Percentiles rank a stretch among this genome's conserved stretches.
Conservation (phyloP, 2,329 filamentous ascomycete species). For the Ceratocystis destructans region DNA sequence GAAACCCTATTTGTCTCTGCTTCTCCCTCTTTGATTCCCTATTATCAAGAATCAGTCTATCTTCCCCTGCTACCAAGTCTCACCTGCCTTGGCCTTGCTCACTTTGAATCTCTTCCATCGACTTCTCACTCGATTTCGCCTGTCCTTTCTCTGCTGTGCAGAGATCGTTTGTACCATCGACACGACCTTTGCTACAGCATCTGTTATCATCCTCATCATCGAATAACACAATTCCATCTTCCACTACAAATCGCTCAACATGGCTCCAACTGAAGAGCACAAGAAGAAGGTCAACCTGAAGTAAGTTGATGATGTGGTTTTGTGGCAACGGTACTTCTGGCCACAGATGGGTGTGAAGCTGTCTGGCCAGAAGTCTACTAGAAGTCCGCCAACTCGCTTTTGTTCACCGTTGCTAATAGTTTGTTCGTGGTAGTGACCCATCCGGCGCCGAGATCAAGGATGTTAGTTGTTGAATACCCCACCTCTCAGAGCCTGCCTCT, state of each 20-base stretch:
- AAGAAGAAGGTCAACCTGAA: slow-evolving; percentile 76
- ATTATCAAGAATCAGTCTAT: not conserved
- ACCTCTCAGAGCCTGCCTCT: not conserved
- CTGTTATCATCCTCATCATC: not conserved
- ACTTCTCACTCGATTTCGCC: slow-evolving; percentile 1
- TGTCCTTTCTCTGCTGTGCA: slow-evolving; percentile 18
- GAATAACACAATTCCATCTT: not conserved
- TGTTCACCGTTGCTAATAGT: slow-evolving; percentile 24
- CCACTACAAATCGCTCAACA: slow-evolving; percentile 33
- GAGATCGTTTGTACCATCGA: slow-evolving; percentile 2
- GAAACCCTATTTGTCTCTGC: not conserved
- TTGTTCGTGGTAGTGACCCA: slow-evolving; percentile 49
- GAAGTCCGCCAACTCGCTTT: not conserved
- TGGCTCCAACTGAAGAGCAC: slow-evolving; percentile 49
- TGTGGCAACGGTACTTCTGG: too few species aligned
- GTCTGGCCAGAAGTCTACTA: too few species aligned
- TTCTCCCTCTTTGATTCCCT: slow-evolving; percentile 1
- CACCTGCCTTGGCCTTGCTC: not conserved
- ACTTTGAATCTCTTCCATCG: not conserved
- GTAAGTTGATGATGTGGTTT: slow-evolving; percentile 37
- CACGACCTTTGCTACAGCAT: not conserved
- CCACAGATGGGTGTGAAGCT: not conserved
- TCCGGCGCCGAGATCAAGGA: slow-evolving; percentile 79
- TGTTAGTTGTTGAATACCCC: slow-evolving; percentile 36
- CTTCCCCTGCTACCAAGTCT: not conserved